Percentiles rank a stretch among this genome's conserved stretches.
Evolutionary conservation across 371 early-diverging fungal species (phyloP).

Genomic region (Mortierella sp.): DNA sequence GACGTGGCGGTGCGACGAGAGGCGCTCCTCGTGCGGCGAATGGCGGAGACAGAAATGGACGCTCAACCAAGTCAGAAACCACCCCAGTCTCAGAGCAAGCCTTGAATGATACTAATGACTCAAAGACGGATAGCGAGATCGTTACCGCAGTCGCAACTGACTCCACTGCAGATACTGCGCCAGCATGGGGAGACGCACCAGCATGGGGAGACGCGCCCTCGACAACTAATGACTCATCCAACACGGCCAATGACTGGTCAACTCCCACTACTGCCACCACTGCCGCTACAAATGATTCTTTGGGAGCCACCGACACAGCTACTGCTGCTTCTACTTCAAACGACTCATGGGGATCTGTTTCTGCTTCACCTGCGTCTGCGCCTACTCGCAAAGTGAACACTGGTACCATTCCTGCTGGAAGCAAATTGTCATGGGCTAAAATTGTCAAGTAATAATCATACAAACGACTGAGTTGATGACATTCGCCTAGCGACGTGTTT

Average conservation of each 20-base stretch:
- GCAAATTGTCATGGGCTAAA: conserved; percentile 84
- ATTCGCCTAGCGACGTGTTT: background rate
- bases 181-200: conserved; percentile 78
- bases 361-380: conserved; percentile 28
- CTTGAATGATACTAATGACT: conserved; percentile 1
- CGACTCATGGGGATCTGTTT: conserved; percentile 65
- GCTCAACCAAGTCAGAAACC: conserved; percentile 26
- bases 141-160: conserved; percentile 22
- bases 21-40: conserved; percentile 45
- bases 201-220: conserved; percentile 42
- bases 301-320: conserved; percentile 12
- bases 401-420: conserved; percentile 56
- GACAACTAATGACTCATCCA: conserved; percentile 35
- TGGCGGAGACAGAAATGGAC: conserved; percentile 47
- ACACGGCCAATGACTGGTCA: conserved; percentile 16
- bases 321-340: conserved; percentile 75
- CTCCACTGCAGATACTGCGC: conserved; percentile 8
- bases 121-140: conserved; percentile 22
- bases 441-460: conserved; percentile 71
- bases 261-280: conserved; percentile 70
- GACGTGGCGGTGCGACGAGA: conserved; percentile 64
- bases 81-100: conserved; percentile 13
- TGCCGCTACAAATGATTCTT: conserved; percentile 13
- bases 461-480: background rate
- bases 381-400: conserved; percentile 50